Percentiles rank a stretch among this genome's conserved stretches.
Evolutionary conservation across 805 yeast genomes (phyloP).

Genomic region (Alloascoidea hylecoeti): DNA sequence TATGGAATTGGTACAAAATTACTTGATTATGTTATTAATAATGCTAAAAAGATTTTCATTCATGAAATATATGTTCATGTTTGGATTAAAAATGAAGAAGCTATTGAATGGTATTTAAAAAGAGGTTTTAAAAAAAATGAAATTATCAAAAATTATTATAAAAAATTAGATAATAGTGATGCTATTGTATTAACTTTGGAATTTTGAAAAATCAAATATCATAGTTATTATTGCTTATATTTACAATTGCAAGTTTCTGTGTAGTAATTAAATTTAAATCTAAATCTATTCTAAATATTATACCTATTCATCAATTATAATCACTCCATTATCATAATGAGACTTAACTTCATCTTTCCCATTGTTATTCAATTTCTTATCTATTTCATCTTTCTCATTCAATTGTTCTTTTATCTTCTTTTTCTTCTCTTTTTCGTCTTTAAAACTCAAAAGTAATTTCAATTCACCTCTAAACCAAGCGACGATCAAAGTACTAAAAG

Average conservation of each 20-base stretch:
- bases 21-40: conserved; percentile 38
- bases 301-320: too few species aligned
- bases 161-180: conserved; percentile 28
- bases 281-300: too few species aligned
- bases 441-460: conserved; percentile 23
- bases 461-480: conserved; percentile 30
- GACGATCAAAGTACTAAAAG: conserved; percentile 17
- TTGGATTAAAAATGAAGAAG: conserved; percentile 26
- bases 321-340: too few species aligned
- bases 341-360: too few species aligned
- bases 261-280: too few species aligned
- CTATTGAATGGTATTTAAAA: conserved; percentile 34
- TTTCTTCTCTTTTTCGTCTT: conserved; percentile 12
- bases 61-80: conserved; percentile 41
- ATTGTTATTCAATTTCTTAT: not conserved
- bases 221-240: too few species aligned
- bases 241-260: too few species aligned
- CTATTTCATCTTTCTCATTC: conserved; percentile 5
- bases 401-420: conserved; percentile 10
- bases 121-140: conserved; percentile 30
- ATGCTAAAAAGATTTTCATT: conserved; percentile 38
- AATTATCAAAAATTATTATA: conserved; percentile 30
- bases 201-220: conserved; percentile 11
- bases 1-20: conserved; percentile 49
- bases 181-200: conserved; percentile 25